Base-by-base conservation (phyloP, 2,329 filamentous ascomycete genomes). In the Hypoxylon sp. region DNA sequence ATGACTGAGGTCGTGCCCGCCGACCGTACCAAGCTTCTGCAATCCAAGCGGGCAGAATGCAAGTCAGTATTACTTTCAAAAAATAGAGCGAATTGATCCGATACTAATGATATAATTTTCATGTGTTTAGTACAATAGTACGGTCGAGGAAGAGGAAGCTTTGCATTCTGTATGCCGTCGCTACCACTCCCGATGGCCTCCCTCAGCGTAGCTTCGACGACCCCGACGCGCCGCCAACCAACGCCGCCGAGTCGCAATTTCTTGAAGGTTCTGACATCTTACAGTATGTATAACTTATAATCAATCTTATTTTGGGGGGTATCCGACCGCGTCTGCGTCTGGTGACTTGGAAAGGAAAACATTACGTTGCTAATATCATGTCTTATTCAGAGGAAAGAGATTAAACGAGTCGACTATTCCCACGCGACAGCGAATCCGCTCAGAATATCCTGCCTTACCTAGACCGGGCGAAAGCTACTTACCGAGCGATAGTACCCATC, bases 131-230 rank as follows among this genome's bases (percentile, higher is more conserved):
- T 75, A 79, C 82, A 82, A 86, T 88, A 81, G 83, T 89, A 79
- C 82, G 81, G 74, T 90, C 89, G 80, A 88, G 90, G 75, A 94
- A 95, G 83, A 87, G 90, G 74, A 95, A 95, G 80, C 82, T 96
- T 71, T 87, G 88, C 72, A 89, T 94, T 77, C 82, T 96, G 66
- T 96, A 89, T 78, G 81, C 82, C 65, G 83, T 89, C 80, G 87
- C 89, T 78, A 88, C 88, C 72, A 84, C 86, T 72, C 74, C 79
- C 68, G 78, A 84, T 72, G 75, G 77, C 71, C 77, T 86, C 65
- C 82, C 83, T 65, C 79, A 81, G 69, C 74, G 78, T 72, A 76
- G 78, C 70, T 77, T 82, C 69, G 75, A 76, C 65, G 78, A 80
- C 61, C 72, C 75, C 61, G 81, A 85, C 78, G 78, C 78, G 76